Conservation (phyloP, 495 filamentous ascomycete species). For the Xylaria telfairii region DNA sequence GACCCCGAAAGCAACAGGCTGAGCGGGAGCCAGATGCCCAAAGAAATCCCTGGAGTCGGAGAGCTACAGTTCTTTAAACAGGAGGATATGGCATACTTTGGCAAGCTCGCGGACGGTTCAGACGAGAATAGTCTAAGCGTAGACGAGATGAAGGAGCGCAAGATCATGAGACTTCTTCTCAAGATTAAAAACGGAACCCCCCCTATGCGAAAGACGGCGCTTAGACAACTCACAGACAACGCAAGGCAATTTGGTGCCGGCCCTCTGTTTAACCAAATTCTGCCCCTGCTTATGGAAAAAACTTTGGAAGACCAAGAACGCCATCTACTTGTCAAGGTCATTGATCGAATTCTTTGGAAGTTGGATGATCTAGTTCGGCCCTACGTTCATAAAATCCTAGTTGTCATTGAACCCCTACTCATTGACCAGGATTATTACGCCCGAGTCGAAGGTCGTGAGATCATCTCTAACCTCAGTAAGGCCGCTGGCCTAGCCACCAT, state of each 20-base stretch:
- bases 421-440: slow-evolving; percentile 99
- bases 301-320: slow-evolving; percentile 98
- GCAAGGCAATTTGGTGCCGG: slow-evolving; percentile 96
- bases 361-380: slow-evolving; percentile 96
- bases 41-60: slow-evolving; percentile 95
- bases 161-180: slow-evolving; percentile 95
- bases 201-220: slow-evolving; percentile 98
- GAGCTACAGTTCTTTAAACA: slow-evolving; percentile 99
- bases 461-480: slow-evolving; percentile 96
- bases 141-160: slow-evolving; percentile 95
- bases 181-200: slow-evolving; percentile 99
- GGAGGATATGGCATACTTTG: slow-evolving; percentile 99
- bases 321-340: slow-evolving; percentile 98
- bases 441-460: slow-evolving; percentile 96
- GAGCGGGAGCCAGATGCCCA: slow-evolving; percentile 90
- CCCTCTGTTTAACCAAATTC: slow-evolving; percentile 95
- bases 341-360: slow-evolving; percentile 98
- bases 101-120: slow-evolving; percentile 93
- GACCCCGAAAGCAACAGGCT: slow-evolving; percentile 82
- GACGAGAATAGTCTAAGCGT: slow-evolving; percentile 91
- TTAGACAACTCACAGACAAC: slow-evolving; percentile 97
- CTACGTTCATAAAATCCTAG: slow-evolving; percentile 96
- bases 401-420: slow-evolving; percentile 97
- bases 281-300: slow-evolving; percentile 98
- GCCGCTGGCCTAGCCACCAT: slow-evolving; percentile 97